phyloP scores from a whole-genome alignment of 2,329 filamentous ascomycete species.

The Fusarium protoensiforme region DNA sequence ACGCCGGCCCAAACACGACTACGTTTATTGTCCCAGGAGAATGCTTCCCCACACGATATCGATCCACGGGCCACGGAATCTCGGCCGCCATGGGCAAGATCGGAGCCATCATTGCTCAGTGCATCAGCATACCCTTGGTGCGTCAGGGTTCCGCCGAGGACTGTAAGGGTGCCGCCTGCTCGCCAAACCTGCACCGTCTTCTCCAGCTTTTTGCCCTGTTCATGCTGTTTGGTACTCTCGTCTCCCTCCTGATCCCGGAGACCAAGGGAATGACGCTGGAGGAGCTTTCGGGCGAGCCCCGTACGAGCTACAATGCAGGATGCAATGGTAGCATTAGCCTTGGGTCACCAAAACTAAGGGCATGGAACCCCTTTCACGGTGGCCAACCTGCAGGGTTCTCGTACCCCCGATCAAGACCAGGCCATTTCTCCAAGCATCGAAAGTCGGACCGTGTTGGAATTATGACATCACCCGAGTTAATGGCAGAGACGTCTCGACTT shows the following conservation, averaged over 20 bases:
- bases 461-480: conserved; percentile 56
- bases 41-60: conserved; percentile 72
- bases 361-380: conserved; percentile 61
- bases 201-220: conserved; percentile 84
- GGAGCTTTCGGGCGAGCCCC: conserved; percentile 73
- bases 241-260: conserved; percentile 79
- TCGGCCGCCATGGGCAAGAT: conserved; percentile 75
- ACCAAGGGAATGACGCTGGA: conserved; percentile 81
- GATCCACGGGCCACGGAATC: conserved; percentile 71
- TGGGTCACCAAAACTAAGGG: conserved; percentile 45
- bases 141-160: conserved; percentile 63
- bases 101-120: conserved; percentile 75
- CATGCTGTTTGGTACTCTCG: conserved; percentile 78
- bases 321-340: conserved; percentile 61
- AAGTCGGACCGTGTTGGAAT: conserved; percentile 52
- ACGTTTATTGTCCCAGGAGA: conserved; percentile 74
- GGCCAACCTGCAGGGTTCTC: conserved; percentile 63
- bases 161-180: conserved; percentile 60
- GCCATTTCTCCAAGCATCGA: conserved; percentile 40
- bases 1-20: conserved; percentile 73
- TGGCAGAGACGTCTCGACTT: conserved; percentile 39
- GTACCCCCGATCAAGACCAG: conserved; percentile 52
- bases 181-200: conserved; percentile 75
- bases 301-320: conserved; percentile 66
- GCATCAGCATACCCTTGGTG: conserved; percentile 71